A percentile compares a stretch with the other conserved stretches of the same genome.
Evolutionary conservation across 257 asterid genomes (phyloP).

Genomic region (Handroanthus guayacan): DNA sequence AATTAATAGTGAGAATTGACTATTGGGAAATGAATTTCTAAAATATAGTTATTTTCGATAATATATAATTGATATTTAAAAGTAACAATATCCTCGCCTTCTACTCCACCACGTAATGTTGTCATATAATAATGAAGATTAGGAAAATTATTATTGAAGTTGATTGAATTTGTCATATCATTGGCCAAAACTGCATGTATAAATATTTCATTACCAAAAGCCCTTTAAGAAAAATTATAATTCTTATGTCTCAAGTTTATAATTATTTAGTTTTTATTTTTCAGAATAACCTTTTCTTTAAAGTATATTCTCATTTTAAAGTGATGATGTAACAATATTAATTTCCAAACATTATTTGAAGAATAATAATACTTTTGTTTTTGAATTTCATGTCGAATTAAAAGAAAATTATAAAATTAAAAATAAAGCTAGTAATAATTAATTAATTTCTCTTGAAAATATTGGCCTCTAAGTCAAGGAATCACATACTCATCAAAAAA

Average conservation of each 20-base stretch:
- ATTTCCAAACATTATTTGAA: no score
- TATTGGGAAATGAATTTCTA: no score
- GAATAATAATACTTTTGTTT: no score
- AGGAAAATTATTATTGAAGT: not conserved
- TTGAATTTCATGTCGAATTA: no score
- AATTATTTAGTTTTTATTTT: no score
- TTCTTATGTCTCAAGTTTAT: not conserved
- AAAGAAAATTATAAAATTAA: no score
- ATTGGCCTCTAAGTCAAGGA: not conserved
- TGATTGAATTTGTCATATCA: not conserved
- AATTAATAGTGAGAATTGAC: not conserved
- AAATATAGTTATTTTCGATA: no score
- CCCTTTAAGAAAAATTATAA: not conserved
- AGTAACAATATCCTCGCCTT: constrained; percentile 9
- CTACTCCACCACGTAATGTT: not conserved
- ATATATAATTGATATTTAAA: not conserved
- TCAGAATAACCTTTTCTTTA: no score
- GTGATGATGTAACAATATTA: no score
- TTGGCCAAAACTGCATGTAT: not conserved
- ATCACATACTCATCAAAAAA: no score
- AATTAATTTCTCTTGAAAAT: not conserved
- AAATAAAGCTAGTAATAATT: not conserved
- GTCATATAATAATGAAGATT: constrained; percentile 1
- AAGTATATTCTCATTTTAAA: no score
- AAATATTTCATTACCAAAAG: no score